Conservation (phyloP, 2,329 filamentous ascomycete genomes). For the Dendryphion nanum region DNA sequence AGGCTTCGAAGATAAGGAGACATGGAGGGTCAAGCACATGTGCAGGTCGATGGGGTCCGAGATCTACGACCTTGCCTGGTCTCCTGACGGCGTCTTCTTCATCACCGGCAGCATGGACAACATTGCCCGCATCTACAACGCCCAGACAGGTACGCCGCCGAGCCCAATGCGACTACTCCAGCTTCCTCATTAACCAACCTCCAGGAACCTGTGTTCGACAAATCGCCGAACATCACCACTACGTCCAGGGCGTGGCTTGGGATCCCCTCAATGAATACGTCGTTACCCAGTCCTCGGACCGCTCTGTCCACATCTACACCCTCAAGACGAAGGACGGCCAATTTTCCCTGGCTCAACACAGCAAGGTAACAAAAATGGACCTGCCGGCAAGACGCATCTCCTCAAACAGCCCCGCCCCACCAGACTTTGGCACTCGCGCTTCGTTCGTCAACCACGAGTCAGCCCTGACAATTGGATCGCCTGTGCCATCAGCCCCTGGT, state of each 20-base stretch:
- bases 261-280: conserved; percentile 98
- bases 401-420: conserved; percentile 86
- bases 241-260: conserved; percentile 97
- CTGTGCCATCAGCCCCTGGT: conserved; percentile 84
- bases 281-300: conserved; percentile 95
- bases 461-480: conserved; percentile 65
- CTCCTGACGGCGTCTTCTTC: conserved; percentile 92
- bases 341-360: conserved; percentile 76
- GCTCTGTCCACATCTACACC: conserved; percentile 96
- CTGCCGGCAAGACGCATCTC: conserved; percentile 88
- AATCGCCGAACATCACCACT: conserved; percentile 96
- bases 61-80: conserved; percentile 98
- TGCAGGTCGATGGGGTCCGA: conserved; percentile 91
- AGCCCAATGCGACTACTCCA: conserved; percentile 3
- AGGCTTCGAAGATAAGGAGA: conserved; percentile 85
- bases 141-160: conserved; percentile 70
- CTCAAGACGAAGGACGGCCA: conserved; percentile 95
- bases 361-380: conserved; percentile 87
- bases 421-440: conserved; percentile 69
- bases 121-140: conserved; percentile 94
- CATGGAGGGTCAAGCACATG: conserved; percentile 97
- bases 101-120: conserved; percentile 99
- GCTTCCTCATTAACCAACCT: conserved; percentile 15
- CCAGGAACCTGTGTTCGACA: conserved; percentile 64
- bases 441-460: conserved; percentile 60